Conservation (phyloP, 306 rosid genomes). For the Prunus mume region DNA sequence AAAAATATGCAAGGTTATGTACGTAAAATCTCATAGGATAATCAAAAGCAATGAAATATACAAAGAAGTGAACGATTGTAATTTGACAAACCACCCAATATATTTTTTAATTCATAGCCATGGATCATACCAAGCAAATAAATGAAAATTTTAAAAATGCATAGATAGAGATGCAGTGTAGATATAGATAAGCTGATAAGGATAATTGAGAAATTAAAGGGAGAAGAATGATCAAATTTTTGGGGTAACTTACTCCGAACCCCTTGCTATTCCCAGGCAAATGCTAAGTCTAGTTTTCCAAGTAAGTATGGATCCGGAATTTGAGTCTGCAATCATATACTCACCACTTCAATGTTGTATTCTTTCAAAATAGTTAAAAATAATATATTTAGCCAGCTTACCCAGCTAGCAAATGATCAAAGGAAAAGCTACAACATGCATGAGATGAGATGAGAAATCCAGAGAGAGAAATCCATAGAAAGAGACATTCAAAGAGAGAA, state of each 20-base stretch:
- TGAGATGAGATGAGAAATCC: too few relatives aligned
- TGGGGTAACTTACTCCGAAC: slow-evolving; percentile 12
- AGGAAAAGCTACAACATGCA: too few relatives aligned
- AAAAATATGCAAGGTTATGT: neutral
- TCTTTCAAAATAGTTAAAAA: too few relatives aligned
- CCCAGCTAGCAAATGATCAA: too few relatives aligned
- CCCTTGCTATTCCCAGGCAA: too few relatives aligned
- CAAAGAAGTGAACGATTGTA: neutral
- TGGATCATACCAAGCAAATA: neutral
- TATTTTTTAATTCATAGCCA: neutral
- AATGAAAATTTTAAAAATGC: neutral
- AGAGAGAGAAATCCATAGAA: too few relatives aligned
- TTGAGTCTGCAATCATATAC: too few relatives aligned
- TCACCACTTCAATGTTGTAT: too few relatives aligned
- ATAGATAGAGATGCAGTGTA: slow-evolving; percentile 31
- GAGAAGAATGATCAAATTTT: neutral
- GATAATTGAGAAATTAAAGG: neutral
- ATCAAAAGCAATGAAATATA: neutral
- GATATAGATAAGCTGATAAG: slow-evolving; percentile 5
- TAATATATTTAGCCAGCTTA: too few relatives aligned
- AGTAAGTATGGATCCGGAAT: too few relatives aligned
- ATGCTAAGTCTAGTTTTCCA: too few relatives aligned
- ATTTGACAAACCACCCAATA: neutral
- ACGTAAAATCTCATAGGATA: neutral
- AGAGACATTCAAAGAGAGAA: too few relatives aligned